Conservation (phyloP, 1,139 yeast species). For the Yamadazyma conglobata region DNA sequence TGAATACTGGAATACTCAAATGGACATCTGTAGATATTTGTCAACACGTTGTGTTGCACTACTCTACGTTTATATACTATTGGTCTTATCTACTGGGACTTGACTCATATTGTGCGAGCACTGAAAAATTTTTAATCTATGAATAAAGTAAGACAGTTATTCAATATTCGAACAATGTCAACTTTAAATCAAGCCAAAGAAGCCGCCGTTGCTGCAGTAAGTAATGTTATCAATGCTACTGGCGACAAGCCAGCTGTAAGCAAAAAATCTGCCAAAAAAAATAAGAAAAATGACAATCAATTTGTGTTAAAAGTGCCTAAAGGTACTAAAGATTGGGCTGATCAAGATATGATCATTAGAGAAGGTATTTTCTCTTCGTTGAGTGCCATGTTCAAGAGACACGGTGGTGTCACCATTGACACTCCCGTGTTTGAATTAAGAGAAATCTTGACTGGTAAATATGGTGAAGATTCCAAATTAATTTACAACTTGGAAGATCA, state of each 20-base stretch:
- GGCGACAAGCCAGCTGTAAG: conserved; percentile 2
- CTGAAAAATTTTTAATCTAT: conserved; percentile 9
- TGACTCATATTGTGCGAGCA: conserved; percentile 4
- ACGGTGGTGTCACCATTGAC: conserved; percentile 96
- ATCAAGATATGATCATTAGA: conserved; percentile 92
- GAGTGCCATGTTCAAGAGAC: conserved; percentile 77
- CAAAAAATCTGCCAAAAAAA: conserved; percentile 5
- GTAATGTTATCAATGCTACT: conserved; percentile 1
- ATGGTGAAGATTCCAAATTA: conserved; percentile 95
- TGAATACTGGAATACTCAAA: too few species aligned
- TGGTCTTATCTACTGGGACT: too few species aligned
- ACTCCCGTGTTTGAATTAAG: conserved; percentile 96
- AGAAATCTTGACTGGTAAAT: conserved; percentile 93
- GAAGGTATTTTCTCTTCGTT: conserved; percentile 78
- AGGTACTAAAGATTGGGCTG: conserved; percentile 98
- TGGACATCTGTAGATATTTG: too few species aligned
- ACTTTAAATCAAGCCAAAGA: conserved; percentile 6
- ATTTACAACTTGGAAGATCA: conserved; percentile 95
- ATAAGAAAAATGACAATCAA: conserved; percentile 9
- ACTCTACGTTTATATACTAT: too few species aligned
- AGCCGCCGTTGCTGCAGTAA: conserved; percentile 6
- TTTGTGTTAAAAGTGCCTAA: conserved; percentile 90
- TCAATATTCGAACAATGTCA: conserved; percentile 27
- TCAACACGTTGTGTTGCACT: too few species aligned
- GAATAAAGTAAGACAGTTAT: conserved; percentile 5